Evolutionary conservation across 73 alveolate genomes (phyloP).

Genomic region (Paramecium sonneborni): DNA sequence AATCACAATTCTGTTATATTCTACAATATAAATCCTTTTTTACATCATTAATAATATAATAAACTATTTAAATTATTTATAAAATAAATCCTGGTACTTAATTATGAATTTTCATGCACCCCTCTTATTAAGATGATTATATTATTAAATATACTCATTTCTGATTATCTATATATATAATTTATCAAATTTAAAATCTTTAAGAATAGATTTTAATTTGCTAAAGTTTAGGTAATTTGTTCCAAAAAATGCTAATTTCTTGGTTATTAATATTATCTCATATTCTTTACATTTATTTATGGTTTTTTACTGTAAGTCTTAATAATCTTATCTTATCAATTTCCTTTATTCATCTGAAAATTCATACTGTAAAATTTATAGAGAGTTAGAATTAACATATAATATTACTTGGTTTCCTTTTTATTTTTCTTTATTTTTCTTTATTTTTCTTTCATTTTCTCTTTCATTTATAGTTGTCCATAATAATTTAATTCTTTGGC

Average conservation of each 20-base stretch:
- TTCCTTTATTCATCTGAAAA: conserved; percentile 29
- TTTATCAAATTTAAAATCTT: neutral
- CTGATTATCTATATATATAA: neutral
- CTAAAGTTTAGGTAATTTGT: neutral
- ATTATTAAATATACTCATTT: neutral
- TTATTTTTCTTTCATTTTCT: neutral
- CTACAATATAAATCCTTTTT: too few species aligned
- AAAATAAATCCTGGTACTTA: neutral
- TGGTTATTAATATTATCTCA: neutral
- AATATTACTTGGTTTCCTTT: too few species aligned
- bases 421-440: neutral
- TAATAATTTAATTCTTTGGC: conserved; percentile 20
- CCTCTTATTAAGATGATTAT: conserved; percentile 25
- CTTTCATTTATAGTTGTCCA: neutral
- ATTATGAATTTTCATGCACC: conserved; percentile 35
- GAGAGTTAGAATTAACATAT: too few species aligned
- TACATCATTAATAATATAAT: too few species aligned
- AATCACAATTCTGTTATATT: too few species aligned
- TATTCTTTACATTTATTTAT: neutral
- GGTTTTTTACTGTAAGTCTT: neutral
- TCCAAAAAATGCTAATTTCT: neutral
- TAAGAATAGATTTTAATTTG: neutral
- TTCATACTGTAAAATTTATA: neutral
- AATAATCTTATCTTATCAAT: neutral
- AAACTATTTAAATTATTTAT: neutral